Conservation (phyloP, 2,329 filamentous ascomycete species). For the Neobulgaria alba region DNA sequence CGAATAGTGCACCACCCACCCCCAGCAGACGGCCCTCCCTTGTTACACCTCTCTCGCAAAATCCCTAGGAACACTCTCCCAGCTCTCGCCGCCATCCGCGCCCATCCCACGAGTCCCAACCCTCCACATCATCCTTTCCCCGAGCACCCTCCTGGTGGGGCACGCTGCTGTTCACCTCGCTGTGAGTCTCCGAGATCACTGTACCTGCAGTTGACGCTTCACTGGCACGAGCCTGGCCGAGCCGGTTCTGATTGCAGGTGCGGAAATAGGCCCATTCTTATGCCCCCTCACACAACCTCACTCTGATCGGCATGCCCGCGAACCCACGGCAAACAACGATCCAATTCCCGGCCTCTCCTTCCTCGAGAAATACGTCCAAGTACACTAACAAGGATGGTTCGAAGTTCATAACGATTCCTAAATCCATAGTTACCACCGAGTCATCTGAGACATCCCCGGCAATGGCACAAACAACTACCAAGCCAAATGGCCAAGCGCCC, state of each 20-base stretch:
- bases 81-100: background rate
- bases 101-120: background rate
- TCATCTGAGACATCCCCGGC: slow-evolving; percentile 44
- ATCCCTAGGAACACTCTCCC: background rate
- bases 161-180: slow-evolving; percentile 12
- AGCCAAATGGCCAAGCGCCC: slow-evolving; percentile 25
- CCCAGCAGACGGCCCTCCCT: no score
- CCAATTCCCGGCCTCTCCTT: slow-evolving; percentile 43
- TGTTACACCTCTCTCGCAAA: background rate
- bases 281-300: slow-evolving; percentile 6
- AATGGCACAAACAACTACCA: slow-evolving; percentile 27
- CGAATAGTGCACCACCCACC: no score
- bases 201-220: slow-evolving; percentile 4
- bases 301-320: slow-evolving; percentile 38
- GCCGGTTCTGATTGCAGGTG: slow-evolving; percentile 15
- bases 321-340: slow-evolving; percentile 43
- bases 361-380: slow-evolving; percentile 45
- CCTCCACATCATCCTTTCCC: background rate
- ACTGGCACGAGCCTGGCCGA: background rate
- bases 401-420: slow-evolving; percentile 59
- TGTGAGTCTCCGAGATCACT: slow-evolving; percentile 16
- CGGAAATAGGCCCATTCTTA: slow-evolving; percentile 19
- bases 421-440: slow-evolving; percentile 39
- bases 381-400: slow-evolving; percentile 62
- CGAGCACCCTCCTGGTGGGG: slow-evolving; percentile 11